Evolutionary conservation across 2,329 filamentous ascomycete species (phyloP).

Genomic region (Drechmeria coniospora): DNA sequence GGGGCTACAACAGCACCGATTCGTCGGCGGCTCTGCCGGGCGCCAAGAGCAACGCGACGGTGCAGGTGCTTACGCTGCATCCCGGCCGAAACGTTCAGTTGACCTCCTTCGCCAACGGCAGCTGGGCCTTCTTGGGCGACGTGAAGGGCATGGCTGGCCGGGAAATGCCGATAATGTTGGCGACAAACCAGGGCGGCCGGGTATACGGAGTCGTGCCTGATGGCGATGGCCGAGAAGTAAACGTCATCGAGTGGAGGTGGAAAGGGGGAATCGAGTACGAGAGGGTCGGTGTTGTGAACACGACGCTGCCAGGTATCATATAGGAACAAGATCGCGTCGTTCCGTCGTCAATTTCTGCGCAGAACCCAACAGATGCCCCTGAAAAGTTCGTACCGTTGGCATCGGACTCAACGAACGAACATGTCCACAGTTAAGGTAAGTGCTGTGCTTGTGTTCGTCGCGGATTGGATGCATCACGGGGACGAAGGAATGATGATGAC

Average conservation of each 20-base stretch:
- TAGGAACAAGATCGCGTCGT: too few species aligned
- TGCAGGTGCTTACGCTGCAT: not conserved
- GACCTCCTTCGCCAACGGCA: not conserved
- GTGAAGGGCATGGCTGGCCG: not conserved
- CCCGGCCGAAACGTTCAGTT: not conserved
- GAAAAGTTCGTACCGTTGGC: too few species aligned
- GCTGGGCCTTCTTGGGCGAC: not conserved
- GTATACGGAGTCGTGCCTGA: not conserved
- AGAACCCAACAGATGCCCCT: too few species aligned
- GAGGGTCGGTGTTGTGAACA: not conserved
- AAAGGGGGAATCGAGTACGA: not conserved
- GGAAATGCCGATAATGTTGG: not conserved
- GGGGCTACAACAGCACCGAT: not conserved
- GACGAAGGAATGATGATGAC: too few species aligned
- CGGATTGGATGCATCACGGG: too few species aligned
- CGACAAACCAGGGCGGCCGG: not conserved
- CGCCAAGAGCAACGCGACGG: not conserved
- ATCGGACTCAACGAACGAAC: too few species aligned
- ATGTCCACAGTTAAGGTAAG: too few species aligned
- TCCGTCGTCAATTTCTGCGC: too few species aligned
- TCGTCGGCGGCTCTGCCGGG: too few species aligned
- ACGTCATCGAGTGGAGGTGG: not conserved
- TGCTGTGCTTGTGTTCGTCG: too few species aligned
- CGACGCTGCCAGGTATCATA: not conserved
- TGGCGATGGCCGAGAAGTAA: not conserved